These are phyloP conservation scores for Sugiyamaella marilandica DNA, from an alignment of 805 yeast genomes.

Conservation along the genomic window DNA sequence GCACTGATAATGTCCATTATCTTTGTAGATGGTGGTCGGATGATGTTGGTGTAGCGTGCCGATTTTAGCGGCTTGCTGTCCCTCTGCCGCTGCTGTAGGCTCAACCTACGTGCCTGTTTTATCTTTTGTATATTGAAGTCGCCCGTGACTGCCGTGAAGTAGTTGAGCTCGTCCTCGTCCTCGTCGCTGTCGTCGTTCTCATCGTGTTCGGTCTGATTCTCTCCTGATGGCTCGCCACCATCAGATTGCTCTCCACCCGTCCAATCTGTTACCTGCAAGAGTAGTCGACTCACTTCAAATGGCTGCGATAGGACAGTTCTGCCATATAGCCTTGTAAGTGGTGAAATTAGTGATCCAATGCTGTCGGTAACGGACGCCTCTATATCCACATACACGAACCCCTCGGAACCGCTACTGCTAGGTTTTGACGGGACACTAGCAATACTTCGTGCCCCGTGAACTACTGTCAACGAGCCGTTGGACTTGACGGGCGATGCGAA, in stretches of 20 bases:
- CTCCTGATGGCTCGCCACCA: neutral
- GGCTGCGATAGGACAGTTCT: slow-evolving; percentile 77
- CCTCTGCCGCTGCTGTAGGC: slow-evolving; percentile 4
- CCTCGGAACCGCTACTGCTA: slow-evolving; percentile 22
- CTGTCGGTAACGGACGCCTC: slow-evolving; percentile 51
- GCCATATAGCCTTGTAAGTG: slow-evolving; percentile 63
- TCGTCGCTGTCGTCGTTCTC: slow-evolving; percentile 29
- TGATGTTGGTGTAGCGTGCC: slow-evolving; percentile 6
- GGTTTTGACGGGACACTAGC: slow-evolving; percentile 34
- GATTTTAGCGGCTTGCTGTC: slow-evolving; percentile 1
- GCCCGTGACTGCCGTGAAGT: slow-evolving; percentile 34
- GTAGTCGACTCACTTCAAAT: slow-evolving; percentile 72
- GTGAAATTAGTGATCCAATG: slow-evolving; percentile 50
- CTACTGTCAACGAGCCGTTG: slow-evolving; percentile 23
- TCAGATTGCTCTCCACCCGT: neutral
- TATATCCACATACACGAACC: slow-evolving; percentile 46
- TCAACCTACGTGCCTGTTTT: slow-evolving; percentile 4
- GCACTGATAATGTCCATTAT: slow-evolving; percentile 36
- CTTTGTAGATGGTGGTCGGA: slow-evolving; percentile 27
- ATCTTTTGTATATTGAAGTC: slow-evolving; percentile 15
- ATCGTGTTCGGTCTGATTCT: slow-evolving; percentile 10
- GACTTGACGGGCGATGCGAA: slow-evolving; percentile 45
- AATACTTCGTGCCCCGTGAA: slow-evolving; percentile 11
- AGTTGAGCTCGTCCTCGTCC: slow-evolving; percentile 43
- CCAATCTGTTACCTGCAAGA: slow-evolving; percentile 71